phyloP scores from a whole-genome alignment of 176 grass and related monocot species.

The Stipa capillata region DNA sequence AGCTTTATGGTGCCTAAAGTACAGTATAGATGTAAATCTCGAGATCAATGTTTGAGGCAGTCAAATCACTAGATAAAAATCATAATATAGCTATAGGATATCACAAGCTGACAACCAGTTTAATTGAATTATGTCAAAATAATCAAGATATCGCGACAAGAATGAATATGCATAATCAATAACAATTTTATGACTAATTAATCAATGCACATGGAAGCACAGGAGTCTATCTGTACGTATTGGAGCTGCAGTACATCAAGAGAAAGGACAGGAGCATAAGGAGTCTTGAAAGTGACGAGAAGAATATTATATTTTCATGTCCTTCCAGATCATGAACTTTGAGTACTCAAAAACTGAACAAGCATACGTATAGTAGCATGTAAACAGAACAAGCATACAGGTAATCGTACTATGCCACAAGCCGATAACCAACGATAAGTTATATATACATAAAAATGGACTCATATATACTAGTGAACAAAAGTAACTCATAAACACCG shows the following conservation, averaged over 20 bases:
- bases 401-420: background rate
- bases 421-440: background rate
- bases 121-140: background rate
- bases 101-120: background rate
- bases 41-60: background rate
- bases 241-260: background rate
- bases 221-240: background rate
- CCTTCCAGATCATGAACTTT: slow-evolving; percentile 8
- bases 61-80: background rate
- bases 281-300: background rate
- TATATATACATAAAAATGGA: background rate
- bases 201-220: background rate
- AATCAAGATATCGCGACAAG: background rate
- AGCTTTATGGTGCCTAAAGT: background rate
- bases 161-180: background rate
- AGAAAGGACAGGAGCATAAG: background rate
- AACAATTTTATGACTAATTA: background rate
- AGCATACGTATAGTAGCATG: background rate
- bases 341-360: background rate
- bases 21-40: background rate
- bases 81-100: background rate
- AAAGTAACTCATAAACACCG: background rate
- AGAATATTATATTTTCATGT: background rate
- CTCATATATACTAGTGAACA: too few relatives aligned
- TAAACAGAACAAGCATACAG: background rate